phyloP scores from a whole-genome alignment of 2,329 filamentous ascomycete genomes.

The Akanthomyces dipterigenus region DNA sequence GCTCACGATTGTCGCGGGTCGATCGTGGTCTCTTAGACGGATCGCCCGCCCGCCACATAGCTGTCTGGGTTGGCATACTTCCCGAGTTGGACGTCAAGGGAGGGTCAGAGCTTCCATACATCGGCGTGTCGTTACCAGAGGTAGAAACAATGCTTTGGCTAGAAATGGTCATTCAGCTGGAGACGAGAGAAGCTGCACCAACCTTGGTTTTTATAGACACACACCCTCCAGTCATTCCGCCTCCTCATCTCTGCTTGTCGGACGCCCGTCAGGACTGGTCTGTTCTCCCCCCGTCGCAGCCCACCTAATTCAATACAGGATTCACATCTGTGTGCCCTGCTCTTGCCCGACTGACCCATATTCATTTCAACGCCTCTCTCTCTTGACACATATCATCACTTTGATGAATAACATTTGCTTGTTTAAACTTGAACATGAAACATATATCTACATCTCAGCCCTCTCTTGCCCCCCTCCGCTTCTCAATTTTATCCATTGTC shows the following conservation, averaged over 20 bases:
- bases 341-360: constrained; percentile 9
- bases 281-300: constrained; percentile 10
- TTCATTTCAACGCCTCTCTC: constrained; percentile 11
- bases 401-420: constrained; percentile 5
- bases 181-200: no score
- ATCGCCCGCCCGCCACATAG: no score
- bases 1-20: no score
- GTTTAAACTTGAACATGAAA: neutral
- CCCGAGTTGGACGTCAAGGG: no score
- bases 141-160: no score
- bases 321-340: constrained; percentile 8
- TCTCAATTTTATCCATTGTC: constrained; percentile 1
- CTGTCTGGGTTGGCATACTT: no score
- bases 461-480: neutral
- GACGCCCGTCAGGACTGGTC: constrained; percentile 10
- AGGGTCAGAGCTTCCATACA: no score
- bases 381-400: neutral
- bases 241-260: constrained; percentile 2
- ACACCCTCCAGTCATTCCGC: neutral
- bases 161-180: no score
- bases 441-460: constrained; percentile 2
- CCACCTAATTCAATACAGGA: constrained; percentile 12
- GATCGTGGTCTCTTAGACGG: no score
- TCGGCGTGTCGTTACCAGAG: no score
- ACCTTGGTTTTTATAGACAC: neutral